These are phyloP conservation scores for Acephala macrosclerotiorum DNA, from an alignment of 2,329 filamentous ascomycete species.

Conservation along the genomic window DNA sequence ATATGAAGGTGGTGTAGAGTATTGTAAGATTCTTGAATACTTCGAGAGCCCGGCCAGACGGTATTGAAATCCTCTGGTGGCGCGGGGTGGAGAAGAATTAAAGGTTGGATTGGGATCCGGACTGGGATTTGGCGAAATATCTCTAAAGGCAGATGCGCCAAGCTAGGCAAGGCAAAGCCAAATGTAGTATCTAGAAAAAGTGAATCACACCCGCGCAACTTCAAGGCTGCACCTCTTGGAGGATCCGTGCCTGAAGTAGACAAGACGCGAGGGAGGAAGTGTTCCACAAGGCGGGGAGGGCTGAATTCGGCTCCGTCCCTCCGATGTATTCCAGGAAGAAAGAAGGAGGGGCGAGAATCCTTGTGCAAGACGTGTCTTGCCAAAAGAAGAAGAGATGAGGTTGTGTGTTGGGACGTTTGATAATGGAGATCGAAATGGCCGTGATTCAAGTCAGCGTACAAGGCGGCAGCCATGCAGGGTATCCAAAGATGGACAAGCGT, in stretches of 20 bases:
- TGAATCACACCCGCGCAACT: conserved; percentile 6
- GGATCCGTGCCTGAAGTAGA: conserved; percentile 1
- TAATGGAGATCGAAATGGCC: conserved; percentile 13
- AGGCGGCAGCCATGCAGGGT: conserved; percentile 5
- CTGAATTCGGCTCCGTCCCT: neutral
- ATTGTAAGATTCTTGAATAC: neutral
- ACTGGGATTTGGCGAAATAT: neutral
- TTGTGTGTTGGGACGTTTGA: neutral
- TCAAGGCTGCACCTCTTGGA: conserved; percentile 2
- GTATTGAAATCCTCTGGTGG: conserved; percentile 6
- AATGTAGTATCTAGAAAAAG: conserved; percentile 1
- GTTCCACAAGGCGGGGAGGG: conserved; percentile 7
- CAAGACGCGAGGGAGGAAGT: neutral
- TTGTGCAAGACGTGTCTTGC: conserved; percentile 10
- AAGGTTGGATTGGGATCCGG: neutral
- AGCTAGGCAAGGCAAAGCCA: neutral
- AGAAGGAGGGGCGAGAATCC: neutral
- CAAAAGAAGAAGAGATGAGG: conserved; percentile 30
- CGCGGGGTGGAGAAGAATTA: conserved; percentile 2
- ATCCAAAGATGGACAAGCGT: no score
- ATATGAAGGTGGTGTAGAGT: neutral
- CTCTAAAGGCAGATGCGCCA: conserved; percentile 5
- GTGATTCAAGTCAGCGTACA: conserved; percentile 27
- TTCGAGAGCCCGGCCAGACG: neutral
- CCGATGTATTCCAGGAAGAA: neutral